These are phyloP conservation scores for Globisporangium echinulatum DNA, from an alignment of 352 stramenopile species.

Conservation along the genomic window DNA sequence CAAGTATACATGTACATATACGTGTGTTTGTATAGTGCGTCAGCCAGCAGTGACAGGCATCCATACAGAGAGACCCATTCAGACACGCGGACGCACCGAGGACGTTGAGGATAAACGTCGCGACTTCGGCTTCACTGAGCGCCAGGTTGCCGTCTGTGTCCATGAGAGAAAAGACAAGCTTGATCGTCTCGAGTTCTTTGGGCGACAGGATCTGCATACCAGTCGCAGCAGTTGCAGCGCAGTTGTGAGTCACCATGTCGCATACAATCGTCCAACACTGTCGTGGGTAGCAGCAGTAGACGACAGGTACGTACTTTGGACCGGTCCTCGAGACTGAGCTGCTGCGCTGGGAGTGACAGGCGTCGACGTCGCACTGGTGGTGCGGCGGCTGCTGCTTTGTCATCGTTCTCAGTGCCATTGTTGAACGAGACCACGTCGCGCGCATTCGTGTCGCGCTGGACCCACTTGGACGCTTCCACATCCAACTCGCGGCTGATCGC, in stretches of 20 bases:
- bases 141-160: slow-evolving; percentile 71
- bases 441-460: slow-evolving; percentile 38
- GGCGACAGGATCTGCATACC: slow-evolving; percentile 33
- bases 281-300: not conserved
- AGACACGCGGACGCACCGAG: slow-evolving; percentile 27
- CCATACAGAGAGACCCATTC: not conserved
- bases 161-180: slow-evolving; percentile 77
- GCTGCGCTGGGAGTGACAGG: not conserved
- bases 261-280: no score
- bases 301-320: slow-evolving; percentile 17
- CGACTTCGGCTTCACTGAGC: slow-evolving; percentile 44
- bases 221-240: not conserved
- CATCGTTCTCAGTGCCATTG: not conserved
- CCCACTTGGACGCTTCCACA: slow-evolving; percentile 62
- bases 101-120: slow-evolving; percentile 70
- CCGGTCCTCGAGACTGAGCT: slow-evolving; percentile 17
- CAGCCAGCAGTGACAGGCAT: no score
- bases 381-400: not conserved
- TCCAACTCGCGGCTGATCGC: slow-evolving; percentile 59
- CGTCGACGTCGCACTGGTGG: not conserved
- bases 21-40: no score
- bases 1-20: no score
- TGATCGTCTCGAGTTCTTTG: slow-evolving; percentile 69
- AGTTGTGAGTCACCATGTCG: no score
- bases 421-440: slow-evolving; percentile 4